These are phyloP conservation scores for Chaetothyriales sp. DNA, from an alignment of 2,329 filamentous ascomycete genomes.

Conservation along the genomic window DNA sequence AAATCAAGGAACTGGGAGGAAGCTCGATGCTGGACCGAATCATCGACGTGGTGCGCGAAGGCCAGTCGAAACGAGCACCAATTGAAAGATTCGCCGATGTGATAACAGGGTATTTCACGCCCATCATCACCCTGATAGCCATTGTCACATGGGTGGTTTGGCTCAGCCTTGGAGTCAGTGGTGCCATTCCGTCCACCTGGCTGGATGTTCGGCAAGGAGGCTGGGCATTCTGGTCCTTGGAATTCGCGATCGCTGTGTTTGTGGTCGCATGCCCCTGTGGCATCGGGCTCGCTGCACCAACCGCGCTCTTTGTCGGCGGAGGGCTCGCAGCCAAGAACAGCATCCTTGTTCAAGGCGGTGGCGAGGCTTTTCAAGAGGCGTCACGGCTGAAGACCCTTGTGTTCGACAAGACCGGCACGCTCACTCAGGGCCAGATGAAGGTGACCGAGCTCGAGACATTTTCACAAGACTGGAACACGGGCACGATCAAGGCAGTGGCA, in stretches of 20 bases:
- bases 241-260: slow-evolving; percentile 68
- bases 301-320: slow-evolving; percentile 70
- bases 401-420: slow-evolving; percentile 78
- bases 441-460: slow-evolving; percentile 38
- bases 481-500: slow-evolving; percentile 31
- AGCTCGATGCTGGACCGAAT: slow-evolving; percentile 37
- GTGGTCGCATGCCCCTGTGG: slow-evolving; percentile 78
- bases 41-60: slow-evolving; percentile 34
- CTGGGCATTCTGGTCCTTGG: slow-evolving; percentile 40
- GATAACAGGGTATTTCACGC: slow-evolving; percentile 35
- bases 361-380: slow-evolving; percentile 73
- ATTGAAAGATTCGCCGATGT: slow-evolving; percentile 34
- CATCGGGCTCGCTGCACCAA: slow-evolving; percentile 69
- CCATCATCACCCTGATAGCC: slow-evolving; percentile 33
- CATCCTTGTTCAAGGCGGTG: slow-evolving; percentile 69
- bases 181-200: slow-evolving; percentile 34
- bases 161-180: slow-evolving; percentile 31
- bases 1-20: slow-evolving; percentile 30
- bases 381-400: slow-evolving; percentile 64
- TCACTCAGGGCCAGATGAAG: slow-evolving; percentile 50
- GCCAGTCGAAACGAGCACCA: slow-evolving; percentile 34
- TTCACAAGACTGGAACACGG: slow-evolving; percentile 7
- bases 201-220: slow-evolving; percentile 32
- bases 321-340: slow-evolving; percentile 65
- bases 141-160: slow-evolving; percentile 34